phyloP scores from a whole-genome alignment of 2,329 filamentous ascomycete species.

The Aspergillus hiratsukae region DNA sequence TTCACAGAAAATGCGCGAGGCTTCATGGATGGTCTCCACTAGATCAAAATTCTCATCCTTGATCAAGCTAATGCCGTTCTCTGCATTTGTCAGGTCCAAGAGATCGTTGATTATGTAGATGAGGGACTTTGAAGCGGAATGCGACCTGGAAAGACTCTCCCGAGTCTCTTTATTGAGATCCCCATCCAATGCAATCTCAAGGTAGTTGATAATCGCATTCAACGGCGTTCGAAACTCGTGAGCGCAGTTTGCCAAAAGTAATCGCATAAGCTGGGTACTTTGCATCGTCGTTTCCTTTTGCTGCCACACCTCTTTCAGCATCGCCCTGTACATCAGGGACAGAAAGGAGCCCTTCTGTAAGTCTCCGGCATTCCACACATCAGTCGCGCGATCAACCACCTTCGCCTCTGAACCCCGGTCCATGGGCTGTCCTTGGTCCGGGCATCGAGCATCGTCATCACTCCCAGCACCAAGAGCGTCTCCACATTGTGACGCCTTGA shows the following conservation, averaged over 20 bases:
- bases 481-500: slow-evolving; percentile 71
- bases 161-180: slow-evolving; percentile 73
- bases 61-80: slow-evolving; percentile 72
- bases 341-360: slow-evolving; percentile 83
- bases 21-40: slow-evolving; percentile 66
- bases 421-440: slow-evolving; percentile 77
- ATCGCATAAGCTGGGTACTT: slow-evolving; percentile 71
- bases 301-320: slow-evolving; percentile 86
- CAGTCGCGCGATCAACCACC: slow-evolving; percentile 64
- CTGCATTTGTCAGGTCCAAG: slow-evolving; percentile 80
- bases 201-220: slow-evolving; percentile 91
- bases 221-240: slow-evolving; percentile 88
- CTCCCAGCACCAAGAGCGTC: slow-evolving; percentile 69
- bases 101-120: slow-evolving; percentile 94
- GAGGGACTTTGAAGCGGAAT: slow-evolving; percentile 85
- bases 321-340: slow-evolving; percentile 76
- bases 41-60: slow-evolving; percentile 80
- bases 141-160: slow-evolving; percentile 77
- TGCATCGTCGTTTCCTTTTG: slow-evolving; percentile 83
- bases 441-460: slow-evolving; percentile 72
- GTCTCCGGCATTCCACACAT: slow-evolving; percentile 82
- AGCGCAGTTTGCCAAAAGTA: slow-evolving; percentile 81
- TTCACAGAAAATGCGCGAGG: slow-evolving; percentile 66
- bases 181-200: slow-evolving; percentile 85
- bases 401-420: slow-evolving; percentile 74